These are phyloP conservation scores for Claviceps purpurea DNA, from an alignment of 2,329 filamentous ascomycete species.

Conservation along the genomic window DNA sequence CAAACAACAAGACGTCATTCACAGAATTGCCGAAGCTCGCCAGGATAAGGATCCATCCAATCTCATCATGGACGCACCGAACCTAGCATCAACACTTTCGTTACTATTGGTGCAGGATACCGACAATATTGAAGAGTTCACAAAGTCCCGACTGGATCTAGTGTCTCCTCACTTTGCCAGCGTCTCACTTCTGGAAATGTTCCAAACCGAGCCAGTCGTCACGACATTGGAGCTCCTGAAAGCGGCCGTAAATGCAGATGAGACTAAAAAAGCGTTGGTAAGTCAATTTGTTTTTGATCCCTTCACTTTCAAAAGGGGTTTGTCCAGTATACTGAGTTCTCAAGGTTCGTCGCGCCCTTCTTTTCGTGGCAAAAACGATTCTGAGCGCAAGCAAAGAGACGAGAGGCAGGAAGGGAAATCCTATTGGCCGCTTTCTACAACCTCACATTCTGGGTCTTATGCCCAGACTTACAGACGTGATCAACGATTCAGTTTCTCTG, in stretches of 20 bases:
- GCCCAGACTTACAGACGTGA: constrained; percentile 61
- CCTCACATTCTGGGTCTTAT: constrained; percentile 78
- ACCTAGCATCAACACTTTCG: constrained; percentile 45
- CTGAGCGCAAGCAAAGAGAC: constrained; percentile 26
- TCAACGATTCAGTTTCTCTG: constrained; percentile 51
- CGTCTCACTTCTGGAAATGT: constrained; percentile 51
- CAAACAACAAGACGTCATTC: constrained; percentile 64
- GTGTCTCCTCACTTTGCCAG: constrained; percentile 59
- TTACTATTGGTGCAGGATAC: constrained; percentile 45
- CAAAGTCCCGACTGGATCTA: constrained; percentile 54
- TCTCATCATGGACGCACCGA: constrained; percentile 40
- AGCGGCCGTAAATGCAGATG: constrained; percentile 55
- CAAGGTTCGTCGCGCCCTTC: constrained; percentile 36
- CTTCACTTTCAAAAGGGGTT: neutral
- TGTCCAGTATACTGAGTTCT: neutral
- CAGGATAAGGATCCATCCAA: constrained; percentile 51
- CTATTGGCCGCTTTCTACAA: constrained; percentile 64
- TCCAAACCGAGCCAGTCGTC: constrained; percentile 61
- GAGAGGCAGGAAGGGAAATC: constrained; percentile 37
- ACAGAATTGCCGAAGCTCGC: constrained; percentile 66
- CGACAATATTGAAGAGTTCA: constrained; percentile 45
- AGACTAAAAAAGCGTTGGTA: constrained; percentile 43
- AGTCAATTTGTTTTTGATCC: constrained; percentile 14
- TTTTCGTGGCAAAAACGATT: constrained; percentile 30
- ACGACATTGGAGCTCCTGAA: constrained; percentile 76